Base-by-base conservation (phyloP, 2,329 filamentous ascomycete species). In the Fusarium anguioides region DNA sequence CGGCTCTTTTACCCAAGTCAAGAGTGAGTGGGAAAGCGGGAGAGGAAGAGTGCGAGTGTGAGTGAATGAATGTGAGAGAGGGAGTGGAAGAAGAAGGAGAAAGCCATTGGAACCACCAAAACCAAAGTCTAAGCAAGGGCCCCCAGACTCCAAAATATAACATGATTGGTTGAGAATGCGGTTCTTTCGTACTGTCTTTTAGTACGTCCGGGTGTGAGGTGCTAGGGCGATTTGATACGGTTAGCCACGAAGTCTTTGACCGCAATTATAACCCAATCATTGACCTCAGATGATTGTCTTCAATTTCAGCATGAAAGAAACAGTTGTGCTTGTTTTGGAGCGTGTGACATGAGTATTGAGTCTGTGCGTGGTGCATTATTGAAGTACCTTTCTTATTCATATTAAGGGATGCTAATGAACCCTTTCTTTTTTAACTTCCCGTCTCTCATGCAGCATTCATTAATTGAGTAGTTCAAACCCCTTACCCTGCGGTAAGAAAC, bases 161-260 rank as follows among this genome's bases (percentile, higher is more conserved):
- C 24, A 39, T 68, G 56, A 73, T 72, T 73, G 81, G 67, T 56
- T 27, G 33, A 33, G 42, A n/a, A 27, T 11, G 20, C 39, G 14
- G n/a, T 46, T 41, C 36, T 33, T 61, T 66, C 65, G 47, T 66
- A 58, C 65, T 69, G 62, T 68, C 45, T 64, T 60, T 68, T 60
- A 58, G 64, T 50, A 27, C 21, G 45, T 31, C 40, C 39, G 44
- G 57, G 52, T 50, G 10, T 31, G 33, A 51, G 41, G 37, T 33
- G 31, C 46, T 53, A 53, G 35, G 56, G 56, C 44, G 37, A 57
- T 49, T 45, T n/a, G 23, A 14, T 65, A 64, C 65, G 65, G 65
- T 39, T 15, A 41, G 46, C 20, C 65, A 62, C 31, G 57, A 17
- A 48, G 39, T 10, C 26, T 37, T 50, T 53, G 47, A 48, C 50